Evolutionary conservation across 2,329 filamentous ascomycete species (phyloP).

Genomic region (Pseudogymnoascus sp.): DNA sequence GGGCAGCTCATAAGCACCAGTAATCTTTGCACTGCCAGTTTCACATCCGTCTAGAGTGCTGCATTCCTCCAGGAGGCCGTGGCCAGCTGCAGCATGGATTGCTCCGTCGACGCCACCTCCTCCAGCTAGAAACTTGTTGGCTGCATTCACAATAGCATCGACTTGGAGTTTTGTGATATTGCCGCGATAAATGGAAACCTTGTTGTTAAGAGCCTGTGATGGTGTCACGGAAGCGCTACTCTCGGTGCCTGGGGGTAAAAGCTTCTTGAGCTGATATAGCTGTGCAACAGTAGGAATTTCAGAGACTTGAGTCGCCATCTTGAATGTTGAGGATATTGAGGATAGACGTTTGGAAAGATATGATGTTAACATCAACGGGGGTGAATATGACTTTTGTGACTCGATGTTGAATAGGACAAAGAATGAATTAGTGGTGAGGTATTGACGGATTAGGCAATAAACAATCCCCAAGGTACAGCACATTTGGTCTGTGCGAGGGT

Average conservation of each 20-base stretch:
- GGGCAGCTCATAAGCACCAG: conserved; percentile 65
- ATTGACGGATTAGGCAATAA: not conserved
- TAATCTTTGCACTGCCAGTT: conserved; percentile 78
- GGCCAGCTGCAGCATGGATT: conserved; percentile 78
- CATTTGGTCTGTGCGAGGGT: not conserved
- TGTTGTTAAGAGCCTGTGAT: conserved; percentile 51
- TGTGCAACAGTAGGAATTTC: conserved; percentile 27
- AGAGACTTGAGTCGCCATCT: conserved; percentile 20
- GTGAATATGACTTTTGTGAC: not conserved
- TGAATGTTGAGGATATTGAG: conserved; percentile 21
- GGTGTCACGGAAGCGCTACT: not conserved
- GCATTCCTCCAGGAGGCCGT: conserved; percentile 61
- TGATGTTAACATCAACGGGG: not conserved
- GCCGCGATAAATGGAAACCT: conserved; percentile 59
- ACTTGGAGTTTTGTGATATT: conserved; percentile 76
- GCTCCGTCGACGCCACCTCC: conserved; percentile 88
- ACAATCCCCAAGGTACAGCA: not conserved
- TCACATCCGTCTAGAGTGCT: conserved; percentile 60
- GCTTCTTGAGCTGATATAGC: conserved; percentile 25
- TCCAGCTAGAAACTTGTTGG: conserved; percentile 68
- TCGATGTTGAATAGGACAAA: not conserved
- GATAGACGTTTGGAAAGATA: conserved; percentile 12
- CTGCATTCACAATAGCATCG: conserved; percentile 88
- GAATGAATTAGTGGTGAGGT: not conserved
- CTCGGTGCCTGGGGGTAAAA: not conserved